A percentile compares a stretch with the other conserved stretches of the same genome.
Conservation (phyloP, 2,329 filamentous ascomycete species). For the Coleophoma eucalyptorum region DNA sequence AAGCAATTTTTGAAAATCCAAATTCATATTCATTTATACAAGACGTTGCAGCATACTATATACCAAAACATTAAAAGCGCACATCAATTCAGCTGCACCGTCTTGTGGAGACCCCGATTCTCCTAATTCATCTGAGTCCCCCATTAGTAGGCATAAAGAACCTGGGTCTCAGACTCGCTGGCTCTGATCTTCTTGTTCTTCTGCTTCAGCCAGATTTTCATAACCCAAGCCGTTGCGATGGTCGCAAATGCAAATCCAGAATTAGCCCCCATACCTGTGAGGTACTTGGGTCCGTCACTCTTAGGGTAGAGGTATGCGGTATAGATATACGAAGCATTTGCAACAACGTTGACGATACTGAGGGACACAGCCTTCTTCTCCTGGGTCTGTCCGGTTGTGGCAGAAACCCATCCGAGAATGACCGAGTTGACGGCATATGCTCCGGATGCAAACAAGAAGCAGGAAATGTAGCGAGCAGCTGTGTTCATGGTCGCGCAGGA, state of each 20-base stretch:
- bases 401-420: slow-evolving; percentile 18
- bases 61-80: no score
- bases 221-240: slow-evolving; percentile 28
- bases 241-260: slow-evolving; percentile 29
- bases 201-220: slow-evolving; percentile 27
- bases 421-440: slow-evolving; percentile 28
- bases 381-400: slow-evolving; percentile 13
- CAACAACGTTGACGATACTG: slow-evolving; percentile 11
- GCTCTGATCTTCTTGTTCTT: slow-evolving; percentile 26
- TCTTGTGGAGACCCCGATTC: no score
- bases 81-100: no score
- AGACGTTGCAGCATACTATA: no score
- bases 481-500: slow-evolving; percentile 21
- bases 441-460: slow-evolving; percentile 27
- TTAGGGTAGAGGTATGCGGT: slow-evolving; percentile 19
- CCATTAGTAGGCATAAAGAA: slow-evolving; percentile 12
- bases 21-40: no score
- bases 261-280: slow-evolving; percentile 26
- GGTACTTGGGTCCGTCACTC: slow-evolving; percentile 26
- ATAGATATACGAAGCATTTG: slow-evolving; percentile 16
- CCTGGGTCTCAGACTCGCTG: slow-evolving; percentile 4
- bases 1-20: no score
- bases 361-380: slow-evolving; percentile 18
- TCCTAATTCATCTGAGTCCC: no score
- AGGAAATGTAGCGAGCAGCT: slow-evolving; percentile 27